A percentile compares a stretch with the other conserved stretches of the same genome.
phyloP scores from a whole-genome alignment of 1,284 basidiomycete genomes.

The Schizophyllum amplum region DNA sequence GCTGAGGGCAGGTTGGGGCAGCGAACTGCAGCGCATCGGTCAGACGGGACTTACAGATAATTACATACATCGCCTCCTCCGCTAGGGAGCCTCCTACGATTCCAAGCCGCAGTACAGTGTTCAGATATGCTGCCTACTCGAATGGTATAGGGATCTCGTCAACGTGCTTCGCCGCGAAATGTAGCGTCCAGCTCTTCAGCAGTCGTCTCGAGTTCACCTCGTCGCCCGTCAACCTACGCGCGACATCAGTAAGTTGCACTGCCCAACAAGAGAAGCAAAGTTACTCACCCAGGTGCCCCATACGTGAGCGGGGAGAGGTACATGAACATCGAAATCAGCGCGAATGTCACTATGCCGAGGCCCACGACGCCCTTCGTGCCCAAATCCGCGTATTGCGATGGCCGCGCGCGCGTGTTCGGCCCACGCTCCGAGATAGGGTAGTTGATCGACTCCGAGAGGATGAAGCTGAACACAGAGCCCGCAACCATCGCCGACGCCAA shows the following conservation, averaged over 20 bases:
- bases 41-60: no score
- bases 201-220: constrained; percentile 66
- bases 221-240: constrained; percentile 59
- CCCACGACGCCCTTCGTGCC: constrained; percentile 59
- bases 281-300: constrained; percentile 79
- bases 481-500: constrained; percentile 88
- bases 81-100: no score
- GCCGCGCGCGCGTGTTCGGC: constrained; percentile 51
- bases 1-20: no score
- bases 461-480: constrained; percentile 87
- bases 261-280: constrained; percentile 3
- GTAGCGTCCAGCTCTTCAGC: constrained; percentile 74
- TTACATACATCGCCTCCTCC: no score
- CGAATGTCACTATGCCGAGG: constrained; percentile 33
- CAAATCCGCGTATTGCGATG: constrained; percentile 63
- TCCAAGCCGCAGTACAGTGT: neutral
- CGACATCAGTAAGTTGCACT: constrained; percentile 10
- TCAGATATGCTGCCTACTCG: neutral
- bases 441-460: constrained; percentile 89
- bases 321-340: constrained; percentile 61
- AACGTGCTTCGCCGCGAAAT: constrained; percentile 71
- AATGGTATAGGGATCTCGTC: constrained; percentile 21
- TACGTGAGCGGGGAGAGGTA: constrained; percentile 88
- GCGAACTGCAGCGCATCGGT: no score
- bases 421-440: constrained; percentile 78